Conservation (phyloP, 2,329 filamentous ascomycete genomes). For the Hypoxylon sp. region DNA sequence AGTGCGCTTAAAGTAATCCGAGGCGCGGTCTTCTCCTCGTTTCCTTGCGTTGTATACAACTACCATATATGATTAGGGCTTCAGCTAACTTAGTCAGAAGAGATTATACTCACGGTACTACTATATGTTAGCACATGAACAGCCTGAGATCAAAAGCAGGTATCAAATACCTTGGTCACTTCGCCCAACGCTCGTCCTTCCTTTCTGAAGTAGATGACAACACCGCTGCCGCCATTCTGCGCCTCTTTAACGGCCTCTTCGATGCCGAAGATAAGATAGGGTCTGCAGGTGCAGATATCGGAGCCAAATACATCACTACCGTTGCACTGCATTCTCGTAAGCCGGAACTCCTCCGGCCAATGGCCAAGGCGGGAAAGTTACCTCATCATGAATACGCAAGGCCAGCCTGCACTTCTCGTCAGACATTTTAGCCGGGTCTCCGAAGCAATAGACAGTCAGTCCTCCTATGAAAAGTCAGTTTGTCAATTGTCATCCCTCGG, state of each 20-base stretch:
- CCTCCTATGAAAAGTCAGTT: slow-evolving; percentile 67
- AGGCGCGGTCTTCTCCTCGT: slow-evolving; percentile 81
- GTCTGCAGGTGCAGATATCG: slow-evolving; percentile 96
- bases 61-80: slow-evolving; percentile 48
- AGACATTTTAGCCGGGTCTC: slow-evolving; percentile 92
- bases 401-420: slow-evolving; percentile 85
- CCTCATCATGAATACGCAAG: slow-evolving; percentile 81
- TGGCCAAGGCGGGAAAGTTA: slow-evolving; percentile 49
- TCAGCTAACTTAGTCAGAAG: slow-evolving; percentile 40
- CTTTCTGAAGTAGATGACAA: slow-evolving; percentile 99
- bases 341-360: slow-evolving; percentile 34
- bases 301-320: slow-evolving; percentile 98
- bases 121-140: slow-evolving; percentile 50
- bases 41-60: slow-evolving; percentile 85
- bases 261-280: slow-evolving; percentile 96
- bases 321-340: slow-evolving; percentile 72
- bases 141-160: slow-evolving; percentile 40
- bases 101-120: slow-evolving; percentile 61
- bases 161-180: slow-evolving; percentile 83
- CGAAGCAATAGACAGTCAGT: slow-evolving; percentile 96
- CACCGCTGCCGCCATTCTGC: slow-evolving; percentile 90
- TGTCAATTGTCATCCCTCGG: slow-evolving; percentile 4
- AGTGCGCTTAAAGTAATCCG: slow-evolving; percentile 96
- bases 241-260: slow-evolving; percentile 98
- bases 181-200: slow-evolving; percentile 95